Conservation (phyloP, 306 rosid species). For the Oxytropis ochrocephala region DNA sequence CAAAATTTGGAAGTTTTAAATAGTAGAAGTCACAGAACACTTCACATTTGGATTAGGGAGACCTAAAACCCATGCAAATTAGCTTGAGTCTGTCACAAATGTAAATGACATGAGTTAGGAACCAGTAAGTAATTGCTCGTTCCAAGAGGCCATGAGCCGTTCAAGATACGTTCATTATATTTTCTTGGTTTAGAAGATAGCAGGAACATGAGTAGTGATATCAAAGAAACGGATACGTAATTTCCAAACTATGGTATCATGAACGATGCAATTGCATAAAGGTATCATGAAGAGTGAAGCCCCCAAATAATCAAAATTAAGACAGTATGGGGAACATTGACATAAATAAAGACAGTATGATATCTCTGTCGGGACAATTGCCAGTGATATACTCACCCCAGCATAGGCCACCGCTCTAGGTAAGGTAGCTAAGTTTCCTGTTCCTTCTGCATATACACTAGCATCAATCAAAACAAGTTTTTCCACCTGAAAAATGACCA, state of each 20-base stretch:
- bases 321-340: not conserved
- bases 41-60: not conserved
- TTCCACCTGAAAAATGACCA: constrained; percentile 65
- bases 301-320: not conserved
- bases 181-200: not conserved
- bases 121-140: not conserved
- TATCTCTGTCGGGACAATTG: not conserved
- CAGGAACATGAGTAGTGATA: not conserved
- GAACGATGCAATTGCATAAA: not conserved
- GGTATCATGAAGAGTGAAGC: not conserved
- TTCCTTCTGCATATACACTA: constrained; percentile 86
- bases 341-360: not conserved
- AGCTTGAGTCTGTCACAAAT: not conserved
- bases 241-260: not conserved
- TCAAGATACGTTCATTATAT: not conserved
- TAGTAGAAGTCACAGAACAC: not conserved
- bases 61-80: not conserved
- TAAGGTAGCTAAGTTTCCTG: constrained; percentile 57
- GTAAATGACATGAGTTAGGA: not conserved
- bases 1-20: not conserved
- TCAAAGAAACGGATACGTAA: not conserved
- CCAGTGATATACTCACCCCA: constrained; percentile 53
- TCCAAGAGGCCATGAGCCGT: not conserved
- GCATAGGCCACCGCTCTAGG: constrained; percentile 71
- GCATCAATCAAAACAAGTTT: constrained; percentile 87